These are phyloP conservation scores for Helenozyma baotianmanensis DNA, from an alignment of 805 yeast species.

Conservation along the genomic window DNA sequence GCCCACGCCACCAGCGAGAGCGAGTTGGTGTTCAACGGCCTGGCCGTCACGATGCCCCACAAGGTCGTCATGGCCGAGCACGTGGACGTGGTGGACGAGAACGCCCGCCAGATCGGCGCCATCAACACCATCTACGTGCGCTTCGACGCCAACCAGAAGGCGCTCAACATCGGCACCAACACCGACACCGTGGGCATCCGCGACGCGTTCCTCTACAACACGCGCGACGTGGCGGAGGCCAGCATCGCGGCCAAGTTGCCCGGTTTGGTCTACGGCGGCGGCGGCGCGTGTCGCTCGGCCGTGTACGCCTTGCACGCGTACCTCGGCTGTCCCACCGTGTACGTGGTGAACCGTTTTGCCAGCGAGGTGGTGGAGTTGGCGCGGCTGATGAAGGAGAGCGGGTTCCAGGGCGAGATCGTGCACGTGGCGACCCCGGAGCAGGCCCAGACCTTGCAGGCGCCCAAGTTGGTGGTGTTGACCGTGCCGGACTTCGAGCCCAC, in stretches of 20 bases:
- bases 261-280: slow-evolving; percentile 32
- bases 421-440: slow-evolving; percentile 21
- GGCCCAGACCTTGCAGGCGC: slow-evolving; percentile 16
- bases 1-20: slow-evolving; percentile 5
- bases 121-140: slow-evolving; percentile 30
- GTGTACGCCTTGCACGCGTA: slow-evolving; percentile 24
- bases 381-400: slow-evolving; percentile 16
- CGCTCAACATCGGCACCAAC: slow-evolving; percentile 24
- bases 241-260: slow-evolving; percentile 11
- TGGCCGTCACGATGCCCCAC: slow-evolving; percentile 32
- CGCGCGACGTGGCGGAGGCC: slow-evolving; percentile 7
- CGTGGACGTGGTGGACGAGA: slow-evolving; percentile 24
- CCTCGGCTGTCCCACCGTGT: slow-evolving; percentile 22
- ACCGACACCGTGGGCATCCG: slow-evolving; percentile 31
- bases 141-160: slow-evolving; percentile 9
- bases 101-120: slow-evolving; percentile 29
- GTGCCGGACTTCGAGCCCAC: slow-evolving; percentile 27
- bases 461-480: slow-evolving; percentile 22
- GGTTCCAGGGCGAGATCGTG: slow-evolving; percentile 23
- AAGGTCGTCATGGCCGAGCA: slow-evolving; percentile 22
- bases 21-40: slow-evolving; percentile 16
- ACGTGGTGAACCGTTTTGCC: slow-evolving; percentile 26
- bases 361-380: slow-evolving; percentile 21
- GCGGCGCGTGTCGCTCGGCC: slow-evolving; percentile 33
- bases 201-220: slow-evolving; percentile 20